Evolutionary conservation across 495 filamentous ascomycete genomes (phyloP).

Genomic region (Penicillium mononematosum): DNA sequence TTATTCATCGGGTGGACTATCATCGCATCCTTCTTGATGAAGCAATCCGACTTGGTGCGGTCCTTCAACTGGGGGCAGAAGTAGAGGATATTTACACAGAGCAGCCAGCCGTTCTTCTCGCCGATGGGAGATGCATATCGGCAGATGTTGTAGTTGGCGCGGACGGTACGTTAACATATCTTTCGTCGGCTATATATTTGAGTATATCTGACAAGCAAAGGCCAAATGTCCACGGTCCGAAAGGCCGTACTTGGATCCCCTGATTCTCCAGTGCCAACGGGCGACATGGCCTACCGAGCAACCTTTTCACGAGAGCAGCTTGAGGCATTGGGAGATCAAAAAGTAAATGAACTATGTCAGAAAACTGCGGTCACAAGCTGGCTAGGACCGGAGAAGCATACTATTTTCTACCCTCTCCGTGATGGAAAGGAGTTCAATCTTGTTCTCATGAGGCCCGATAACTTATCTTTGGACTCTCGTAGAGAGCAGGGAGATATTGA

Average conservation of each 20-base stretch:
- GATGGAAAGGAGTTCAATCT: slow-evolving; percentile 56
- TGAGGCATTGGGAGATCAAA: slow-evolving; percentile 38
- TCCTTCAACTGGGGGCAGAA: slow-evolving; percentile 1
- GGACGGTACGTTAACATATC: not conserved
- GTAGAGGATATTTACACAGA: slow-evolving; percentile 1
- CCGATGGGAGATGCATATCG: slow-evolving; percentile 2
- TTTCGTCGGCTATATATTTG: slow-evolving; percentile 24
- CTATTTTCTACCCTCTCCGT: slow-evolving; percentile 57
- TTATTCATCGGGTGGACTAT: slow-evolving; percentile 4
- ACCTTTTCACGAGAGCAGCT: slow-evolving; percentile 51
- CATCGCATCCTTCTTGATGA: slow-evolving; percentile 6
- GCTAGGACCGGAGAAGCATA: slow-evolving; percentile 52
- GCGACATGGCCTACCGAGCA: slow-evolving; percentile 62
- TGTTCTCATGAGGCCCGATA: slow-evolving; percentile 58
- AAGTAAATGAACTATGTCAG: slow-evolving; percentile 33
- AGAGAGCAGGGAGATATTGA: slow-evolving; percentile 37
- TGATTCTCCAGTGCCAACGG: slow-evolving; percentile 47
- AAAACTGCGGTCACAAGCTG: slow-evolving; percentile 31
- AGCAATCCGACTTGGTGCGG: slow-evolving; percentile 46
- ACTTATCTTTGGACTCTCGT: slow-evolving; percentile 41
- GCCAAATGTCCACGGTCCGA: slow-evolving; percentile 44
- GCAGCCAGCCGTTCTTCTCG: slow-evolving; percentile 1
- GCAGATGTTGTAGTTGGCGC: slow-evolving; percentile 14
- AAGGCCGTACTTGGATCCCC: slow-evolving; percentile 37
- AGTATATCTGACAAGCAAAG: slow-evolving; percentile 37